phyloP scores from a whole-genome alignment of 2,329 filamentous ascomycete species.

The Stylonectria norvegica region DNA sequence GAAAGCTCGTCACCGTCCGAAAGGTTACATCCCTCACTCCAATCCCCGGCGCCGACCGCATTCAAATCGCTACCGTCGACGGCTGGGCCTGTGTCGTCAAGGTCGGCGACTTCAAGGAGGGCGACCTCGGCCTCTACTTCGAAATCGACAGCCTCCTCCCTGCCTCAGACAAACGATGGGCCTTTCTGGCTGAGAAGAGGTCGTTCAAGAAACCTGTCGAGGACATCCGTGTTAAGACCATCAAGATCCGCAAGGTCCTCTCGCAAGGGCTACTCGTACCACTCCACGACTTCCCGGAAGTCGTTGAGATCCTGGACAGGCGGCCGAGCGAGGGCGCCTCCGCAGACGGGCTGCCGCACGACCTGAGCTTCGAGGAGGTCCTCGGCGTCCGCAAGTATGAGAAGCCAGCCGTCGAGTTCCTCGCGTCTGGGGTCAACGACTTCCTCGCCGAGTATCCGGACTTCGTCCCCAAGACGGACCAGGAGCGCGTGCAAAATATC shows the following conservation, averaged over 20 bases:
- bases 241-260: slow-evolving; percentile 14
- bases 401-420: background rate
- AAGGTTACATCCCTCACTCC: slow-evolving; percentile 14
- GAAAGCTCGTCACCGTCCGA: slow-evolving; percentile 22
- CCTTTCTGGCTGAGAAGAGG: slow-evolving; percentile 9
- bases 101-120: slow-evolving; percentile 9
- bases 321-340: background rate
- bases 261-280: slow-evolving; percentile 23
- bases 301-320: slow-evolving; percentile 1
- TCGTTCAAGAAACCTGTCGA: background rate
- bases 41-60: slow-evolving; percentile 19
- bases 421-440: background rate
- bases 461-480: slow-evolving; percentile 22
- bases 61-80: slow-evolving; percentile 17
- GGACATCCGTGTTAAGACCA: slow-evolving; percentile 19
- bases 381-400: slow-evolving; percentile 21
- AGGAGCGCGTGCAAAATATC: slow-evolving; percentile 25
- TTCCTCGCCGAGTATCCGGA: slow-evolving; percentile 15
- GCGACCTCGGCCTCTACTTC: slow-evolving; percentile 20
- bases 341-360: slow-evolving; percentile 5
- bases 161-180: slow-evolving; percentile 16
- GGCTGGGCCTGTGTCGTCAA: slow-evolving; percentile 23
- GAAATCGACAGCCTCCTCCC: slow-evolving; percentile 25
- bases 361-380: slow-evolving; percentile 17
- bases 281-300: slow-evolving; percentile 17